Base-by-base conservation (phyloP, 805 yeast species). In the Candida coquimbonensis region DNA sequence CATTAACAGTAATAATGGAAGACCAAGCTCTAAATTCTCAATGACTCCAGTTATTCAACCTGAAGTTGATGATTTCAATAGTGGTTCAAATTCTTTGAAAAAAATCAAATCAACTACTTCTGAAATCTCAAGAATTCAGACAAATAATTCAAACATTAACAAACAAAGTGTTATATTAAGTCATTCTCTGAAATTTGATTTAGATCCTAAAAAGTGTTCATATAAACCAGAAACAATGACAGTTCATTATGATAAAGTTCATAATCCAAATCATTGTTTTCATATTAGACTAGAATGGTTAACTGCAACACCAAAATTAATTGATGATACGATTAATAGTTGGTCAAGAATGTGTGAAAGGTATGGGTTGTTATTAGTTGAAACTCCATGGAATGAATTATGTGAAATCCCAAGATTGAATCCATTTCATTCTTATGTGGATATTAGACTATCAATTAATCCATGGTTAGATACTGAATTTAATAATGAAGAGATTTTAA, bases 201-300 rank as follows among this genome's bases (percentile, higher is more conserved):
- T 88, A 16, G 99, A 93, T 59, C 86, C 91, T 0, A 66, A 73
- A 27, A 68, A 71, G 3, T 73, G 79, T 49, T 87, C 96, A 0
- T 80, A 80, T 62, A 77, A 89, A 46, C 83, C 84, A 0, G 99
- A 93, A 54, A 63, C 81, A 3, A 70, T 89, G 39, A 79, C 80
- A 7, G 88, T 93, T 1, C 97, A 91, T 64, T 87, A 87, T 57
- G 99, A 93, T 60, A 74, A 82, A 38, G 90, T 90, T 4, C 96
- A 89, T 61, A 91, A 90, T 59, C 96, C 97, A 0, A 91, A 86
- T 53, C 96, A 90, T 56, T 90, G 97, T 59, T 93, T 82, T 67
- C 98, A 91, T 58, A 75, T 93, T 31, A 71, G 96, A 40, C 63
- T 91, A 13, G 97, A 93, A 60, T 93, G 99, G 99, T 67, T 91